Evolutionary conservation across 805 yeast species (phyloP), one percentile per base, ranked within the genome.

Genomic region (Teunomyces aglyptinius): DNA sequence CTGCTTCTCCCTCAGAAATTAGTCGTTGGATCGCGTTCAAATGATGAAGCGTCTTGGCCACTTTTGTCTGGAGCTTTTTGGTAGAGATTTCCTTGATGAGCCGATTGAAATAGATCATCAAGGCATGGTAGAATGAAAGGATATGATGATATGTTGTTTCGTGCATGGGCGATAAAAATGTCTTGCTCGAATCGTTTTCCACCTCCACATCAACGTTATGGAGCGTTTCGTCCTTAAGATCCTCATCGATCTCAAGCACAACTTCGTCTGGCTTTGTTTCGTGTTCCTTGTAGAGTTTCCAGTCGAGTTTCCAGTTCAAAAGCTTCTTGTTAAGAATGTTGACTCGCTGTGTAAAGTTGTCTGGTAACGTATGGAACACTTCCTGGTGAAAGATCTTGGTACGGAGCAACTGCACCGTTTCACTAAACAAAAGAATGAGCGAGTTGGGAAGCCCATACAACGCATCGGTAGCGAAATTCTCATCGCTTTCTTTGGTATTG

Each of bases 371-470:
- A 6, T 59, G 52, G 28, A 60, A 49, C 31, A 48, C 38, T 38
- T 70, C 73, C 38, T 69, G 68, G 54, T 76, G 77, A 56, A 78
- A 79, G 47, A 80, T 76, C 48, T 82, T 85, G 48, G 81, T 77
- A 44, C 91, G 73, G 13, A 86, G 73, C 29, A 87, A 61, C 48
- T 80, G 80, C 2, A 86, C 89, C 12, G 86, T 83, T 51, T 85
- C 88, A 48, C 86, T 78, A 64, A 89, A 87, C 45, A 89, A 66
- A 18, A 83, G 56, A 46, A 88, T 83, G 36, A 89, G 68, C 2
- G 96, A 85, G 57, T 86, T 88, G 6, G 96, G 96, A 46, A 89
- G 68, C 0, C 96, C 96, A 60, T 87, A 89, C 42, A 89, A 70
- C 0, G 91, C 87, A 62, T 86, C 95, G 1, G 91, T 83, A 6